phyloP scores from a whole-genome alignment of 2,329 filamentous ascomycete genomes.

The Botrytis porri region DNA sequence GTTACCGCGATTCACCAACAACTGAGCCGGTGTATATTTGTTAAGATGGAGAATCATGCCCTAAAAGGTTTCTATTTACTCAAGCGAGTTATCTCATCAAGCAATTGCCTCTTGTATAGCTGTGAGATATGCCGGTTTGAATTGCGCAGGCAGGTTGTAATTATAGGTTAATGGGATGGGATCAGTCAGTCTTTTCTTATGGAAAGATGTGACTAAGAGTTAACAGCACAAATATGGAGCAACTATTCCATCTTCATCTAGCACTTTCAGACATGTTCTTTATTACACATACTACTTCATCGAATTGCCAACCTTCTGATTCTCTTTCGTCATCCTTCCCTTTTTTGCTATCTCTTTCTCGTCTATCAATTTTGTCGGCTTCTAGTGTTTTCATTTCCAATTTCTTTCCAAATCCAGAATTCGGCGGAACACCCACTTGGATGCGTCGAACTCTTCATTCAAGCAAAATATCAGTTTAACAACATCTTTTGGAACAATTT shows the following conservation, averaged over 20 bases:
- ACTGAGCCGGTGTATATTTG: background rate
- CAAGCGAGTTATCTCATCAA: background rate
- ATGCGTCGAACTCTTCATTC: background rate
- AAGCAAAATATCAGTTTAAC: background rate
- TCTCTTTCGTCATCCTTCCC: background rate
- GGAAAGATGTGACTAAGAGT: background rate
- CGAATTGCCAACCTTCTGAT: background rate
- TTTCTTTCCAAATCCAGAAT: background rate
- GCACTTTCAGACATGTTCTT: background rate
- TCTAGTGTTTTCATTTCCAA: background rate
- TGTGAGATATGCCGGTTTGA: background rate
- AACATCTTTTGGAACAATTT: background rate
- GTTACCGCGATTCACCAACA: background rate
- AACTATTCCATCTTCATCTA: background rate
- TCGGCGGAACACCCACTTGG: background rate
- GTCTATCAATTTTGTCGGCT: background rate
- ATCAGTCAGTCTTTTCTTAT: background rate
- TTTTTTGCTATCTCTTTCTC: background rate
- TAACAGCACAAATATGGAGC: background rate
- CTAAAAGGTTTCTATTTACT: background rate
- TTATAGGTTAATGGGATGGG: background rate
- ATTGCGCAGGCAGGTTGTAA: background rate
- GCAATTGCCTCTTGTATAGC: background rate
- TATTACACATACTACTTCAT: background rate
- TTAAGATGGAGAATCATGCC: background rate